These are phyloP conservation scores for Neurospora crassa DNA, from an alignment of 2,329 filamentous ascomycete species.

Conservation along the genomic window DNA sequence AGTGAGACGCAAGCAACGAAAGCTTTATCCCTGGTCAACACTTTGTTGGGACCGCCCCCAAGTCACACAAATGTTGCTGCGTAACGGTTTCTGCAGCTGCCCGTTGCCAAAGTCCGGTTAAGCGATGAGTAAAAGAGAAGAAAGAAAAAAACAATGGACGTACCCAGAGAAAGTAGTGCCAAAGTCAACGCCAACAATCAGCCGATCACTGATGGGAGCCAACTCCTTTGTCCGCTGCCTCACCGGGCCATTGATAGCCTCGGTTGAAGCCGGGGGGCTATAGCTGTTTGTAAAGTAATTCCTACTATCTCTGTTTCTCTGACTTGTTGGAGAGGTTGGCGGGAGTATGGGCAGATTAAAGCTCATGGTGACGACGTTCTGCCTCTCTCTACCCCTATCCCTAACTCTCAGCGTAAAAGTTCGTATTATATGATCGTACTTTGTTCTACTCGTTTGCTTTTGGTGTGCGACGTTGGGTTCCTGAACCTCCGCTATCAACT, in stretches of 20 bases:
- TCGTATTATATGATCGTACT: background rate
- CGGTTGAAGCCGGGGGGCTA: constrained; percentile 45
- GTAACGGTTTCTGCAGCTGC: background rate
- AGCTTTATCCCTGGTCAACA: background rate
- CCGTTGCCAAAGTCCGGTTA: background rate
- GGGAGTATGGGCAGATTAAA: constrained; percentile 42
- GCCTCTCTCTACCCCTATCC: background rate
- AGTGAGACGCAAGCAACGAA: background rate
- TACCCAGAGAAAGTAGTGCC: constrained; percentile 77
- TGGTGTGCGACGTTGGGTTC: background rate
- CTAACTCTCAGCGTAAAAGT: background rate
- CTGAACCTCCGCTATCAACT: background rate
- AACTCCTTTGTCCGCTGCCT: constrained; percentile 45
- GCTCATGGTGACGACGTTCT: constrained; percentile 30
- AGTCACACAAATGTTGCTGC: background rate
- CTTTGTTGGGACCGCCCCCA: background rate
- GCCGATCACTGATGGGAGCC: constrained; percentile 45
- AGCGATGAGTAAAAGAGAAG: background rate
- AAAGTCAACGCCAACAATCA: constrained; percentile 75
- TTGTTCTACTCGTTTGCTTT: background rate
- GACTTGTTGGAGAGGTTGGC: constrained; percentile 29
- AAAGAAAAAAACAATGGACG: constrained; percentile 22
- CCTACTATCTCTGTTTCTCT: constrained; percentile 44
- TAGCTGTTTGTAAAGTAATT: constrained; percentile 45
- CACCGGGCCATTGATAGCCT: constrained; percentile 53